These are phyloP conservation scores for Coemansia sp. DNA, from an alignment of 192 early-diverging fungal species.

Conservation along the genomic window DNA sequence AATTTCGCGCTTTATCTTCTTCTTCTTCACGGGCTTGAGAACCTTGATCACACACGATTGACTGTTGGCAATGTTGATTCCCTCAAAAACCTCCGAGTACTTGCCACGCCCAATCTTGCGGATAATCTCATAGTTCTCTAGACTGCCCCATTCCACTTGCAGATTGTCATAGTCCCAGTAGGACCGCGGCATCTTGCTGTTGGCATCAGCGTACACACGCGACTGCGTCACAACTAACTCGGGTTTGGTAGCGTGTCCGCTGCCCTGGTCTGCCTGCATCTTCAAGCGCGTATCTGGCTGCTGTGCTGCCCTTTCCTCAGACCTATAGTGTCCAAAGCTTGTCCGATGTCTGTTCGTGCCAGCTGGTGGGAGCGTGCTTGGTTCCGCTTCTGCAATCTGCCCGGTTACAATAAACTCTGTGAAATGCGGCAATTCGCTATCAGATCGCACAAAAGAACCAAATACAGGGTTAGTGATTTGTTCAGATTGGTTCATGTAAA, in stretches of 20 bases:
- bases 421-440: conserved; percentile 6
- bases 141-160: conserved; percentile 85
- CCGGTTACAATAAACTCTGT: conserved; percentile 4
- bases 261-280: conserved; percentile 38
- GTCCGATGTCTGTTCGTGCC: conserved; percentile 18
- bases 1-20: conserved; percentile 99
- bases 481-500: conserved; percentile 9
- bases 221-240: conserved; percentile 60
- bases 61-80: conserved; percentile 85
- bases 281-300: neutral
- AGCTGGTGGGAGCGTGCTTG: neutral
- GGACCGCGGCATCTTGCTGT: conserved; percentile 71
- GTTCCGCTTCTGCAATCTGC: conserved; percentile 4
- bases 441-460: neutral
- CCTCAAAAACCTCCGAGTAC: conserved; percentile 99
- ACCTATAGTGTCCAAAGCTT: conserved; percentile 21
- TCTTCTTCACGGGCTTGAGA: conserved; percentile 99
- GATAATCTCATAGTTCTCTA: conserved; percentile 97
- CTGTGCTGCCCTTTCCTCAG: neutral
- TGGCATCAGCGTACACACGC: conserved; percentile 89
- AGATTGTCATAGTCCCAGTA: conserved; percentile 99
- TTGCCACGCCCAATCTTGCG: conserved; percentile 98
- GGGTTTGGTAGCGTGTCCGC: conserved; percentile 28
- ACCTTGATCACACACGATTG: conserved; percentile 97
- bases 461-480: conserved; percentile 6